Evolutionary conservation across 495 filamentous ascomycete genomes (phyloP), one percentile per base, ranked within the genome.

Genomic region (Neurospora terricola): DNA sequence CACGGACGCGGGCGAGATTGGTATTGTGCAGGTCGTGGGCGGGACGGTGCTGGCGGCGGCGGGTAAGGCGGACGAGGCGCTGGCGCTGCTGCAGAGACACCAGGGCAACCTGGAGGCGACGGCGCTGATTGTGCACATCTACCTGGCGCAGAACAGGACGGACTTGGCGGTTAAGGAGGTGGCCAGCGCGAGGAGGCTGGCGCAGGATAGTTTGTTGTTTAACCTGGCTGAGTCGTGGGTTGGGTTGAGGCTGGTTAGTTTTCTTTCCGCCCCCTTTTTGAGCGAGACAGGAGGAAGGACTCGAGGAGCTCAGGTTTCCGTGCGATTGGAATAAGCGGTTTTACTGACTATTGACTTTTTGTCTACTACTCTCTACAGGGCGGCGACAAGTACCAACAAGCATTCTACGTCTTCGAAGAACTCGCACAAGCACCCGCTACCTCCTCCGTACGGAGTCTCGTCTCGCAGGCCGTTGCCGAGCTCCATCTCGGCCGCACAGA

Each of bases 371-470:
- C 3, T 8, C 11, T 72, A 59, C 70, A 96, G 93, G 96, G 96
- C 78, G 94, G 94, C 74, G 95, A 98, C 75, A 94, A 92, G 81
- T 99, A 98, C 85, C 96, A 98, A 81, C 91, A 93, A 76, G 92
- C 95, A 42, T 99, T 96, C 84, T 99, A 99, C 87, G 94, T 99
- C 76, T 99, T 93, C 79, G 95, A 98, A 83, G 96, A 99, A 82
- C 89, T 99, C 45, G 96, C 96, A 27, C 92, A 96, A 81, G 90
- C 91, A 30, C 91, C 93, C 21, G 88, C 91, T 70, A 89, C 90
- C 40, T 88, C 90, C 7, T 89, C 91, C 2, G 83, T 88, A 69
- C 87, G 89, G 43, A 86, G 88, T 36, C 88, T 97, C 43, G 87
- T 97, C 75, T 91, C 91, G 39, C 96, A 98, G 86, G 95, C 94